These are phyloP conservation scores for Knoxdaviesia capensis DNA, from an alignment of 2,329 filamentous ascomycete genomes.

Conservation along the genomic window DNA sequence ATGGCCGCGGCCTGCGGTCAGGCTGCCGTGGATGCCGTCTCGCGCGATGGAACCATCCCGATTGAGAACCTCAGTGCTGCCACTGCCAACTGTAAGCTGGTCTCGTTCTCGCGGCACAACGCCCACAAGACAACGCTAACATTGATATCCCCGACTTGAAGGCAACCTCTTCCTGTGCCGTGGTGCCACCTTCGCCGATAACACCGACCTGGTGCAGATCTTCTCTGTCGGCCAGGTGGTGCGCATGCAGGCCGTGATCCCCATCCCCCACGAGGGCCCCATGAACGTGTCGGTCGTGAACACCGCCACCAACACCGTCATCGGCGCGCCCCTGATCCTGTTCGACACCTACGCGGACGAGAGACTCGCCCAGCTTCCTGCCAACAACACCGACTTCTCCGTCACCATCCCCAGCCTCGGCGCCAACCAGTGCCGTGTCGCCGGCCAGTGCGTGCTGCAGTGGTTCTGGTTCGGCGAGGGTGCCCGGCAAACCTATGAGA, in stretches of 20 bases:
- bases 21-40: constrained; percentile 13
- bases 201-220: constrained; percentile 19
- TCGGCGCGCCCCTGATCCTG: constrained; percentile 30
- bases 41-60: constrained; percentile 15
- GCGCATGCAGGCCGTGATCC: constrained; percentile 17
- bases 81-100: constrained; percentile 10
- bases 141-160: not conserved
- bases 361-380: constrained; percentile 12
- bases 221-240: constrained; percentile 22
- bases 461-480: constrained; percentile 22
- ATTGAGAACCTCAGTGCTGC: constrained; percentile 11
- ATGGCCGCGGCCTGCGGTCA: constrained; percentile 23
- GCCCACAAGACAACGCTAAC: not conserved
- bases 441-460: constrained; percentile 18
- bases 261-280: constrained; percentile 23
- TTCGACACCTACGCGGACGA: constrained; percentile 35
- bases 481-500: constrained; percentile 18
- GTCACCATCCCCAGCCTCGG: constrained; percentile 15
- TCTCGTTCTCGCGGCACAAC: not conserved
- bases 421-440: constrained; percentile 10
- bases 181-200: constrained; percentile 24
- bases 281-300: constrained; percentile 38
- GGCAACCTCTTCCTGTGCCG: constrained; percentile 25
- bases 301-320: constrained; percentile 26
- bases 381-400: constrained; percentile 23